Evolutionary conservation across 2,329 filamentous ascomycete genomes (phyloP).

Genomic region (Claviceps pusilla): DNA sequence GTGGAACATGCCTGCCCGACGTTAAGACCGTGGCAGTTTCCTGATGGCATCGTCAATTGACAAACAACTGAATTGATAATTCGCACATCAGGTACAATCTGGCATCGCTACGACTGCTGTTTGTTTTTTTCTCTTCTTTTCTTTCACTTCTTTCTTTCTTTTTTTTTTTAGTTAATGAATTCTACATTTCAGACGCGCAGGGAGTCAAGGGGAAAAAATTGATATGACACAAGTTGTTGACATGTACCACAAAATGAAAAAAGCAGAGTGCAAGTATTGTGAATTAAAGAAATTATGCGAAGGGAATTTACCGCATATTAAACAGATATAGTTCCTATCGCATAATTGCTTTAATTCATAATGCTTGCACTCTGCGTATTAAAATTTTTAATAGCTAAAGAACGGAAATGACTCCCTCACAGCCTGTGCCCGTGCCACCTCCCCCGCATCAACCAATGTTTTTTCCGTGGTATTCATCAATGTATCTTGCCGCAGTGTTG

Average conservation of each 20-base stretch:
- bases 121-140: neutral
- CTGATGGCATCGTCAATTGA: neutral
- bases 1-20: constrained; percentile 4
- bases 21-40: neutral
- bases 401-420: neutral
- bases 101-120: neutral
- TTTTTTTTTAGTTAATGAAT: neutral
- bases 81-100: neutral
- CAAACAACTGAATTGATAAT: neutral
- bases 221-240: constrained; percentile 1
- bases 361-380: too few species aligned
- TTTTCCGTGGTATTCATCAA: neutral
- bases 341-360: too few species aligned
- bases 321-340: too few species aligned
- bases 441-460: neutral
- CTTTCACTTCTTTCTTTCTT: neutral
- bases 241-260: constrained; percentile 1
- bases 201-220: neutral
- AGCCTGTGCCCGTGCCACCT: neutral
- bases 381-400: neutral
- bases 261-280: neutral
- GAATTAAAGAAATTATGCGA: neutral
- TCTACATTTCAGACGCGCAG: neutral
- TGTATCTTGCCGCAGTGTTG: neutral
- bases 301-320: neutral